Conservation (phyloP, 345 rosid species). For the Brassica rapa region DNA sequence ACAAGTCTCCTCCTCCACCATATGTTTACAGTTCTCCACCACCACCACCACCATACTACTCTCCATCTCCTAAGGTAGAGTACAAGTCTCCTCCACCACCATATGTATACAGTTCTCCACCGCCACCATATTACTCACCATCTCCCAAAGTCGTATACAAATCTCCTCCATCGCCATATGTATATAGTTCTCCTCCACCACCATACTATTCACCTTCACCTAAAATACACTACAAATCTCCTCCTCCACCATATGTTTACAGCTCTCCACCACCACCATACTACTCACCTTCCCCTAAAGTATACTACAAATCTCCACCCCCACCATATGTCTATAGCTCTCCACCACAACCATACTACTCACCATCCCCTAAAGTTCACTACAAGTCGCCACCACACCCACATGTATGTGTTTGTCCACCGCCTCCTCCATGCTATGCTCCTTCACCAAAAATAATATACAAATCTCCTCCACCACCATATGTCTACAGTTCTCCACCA, state of each 20-base stretch:
- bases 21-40: conserved; percentile 20
- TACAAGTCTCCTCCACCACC: conserved; percentile 20
- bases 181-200: conserved; percentile 24
- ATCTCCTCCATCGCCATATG: conserved; percentile 14
- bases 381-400: conserved; percentile 19
- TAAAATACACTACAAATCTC: conserved; percentile 3
- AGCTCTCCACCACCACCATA: conserved; percentile 23
- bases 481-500: background rate
- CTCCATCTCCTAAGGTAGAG: background rate
- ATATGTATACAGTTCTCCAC: conserved; percentile 7
- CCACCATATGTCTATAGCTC: conserved; percentile 9
- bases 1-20: conserved; percentile 17
- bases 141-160: background rate
- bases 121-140: conserved; percentile 12
- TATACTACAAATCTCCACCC: background rate
- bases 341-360: conserved; percentile 22
- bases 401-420: background rate
- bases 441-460: background rate
- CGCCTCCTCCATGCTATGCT: conserved; percentile 2
- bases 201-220: background rate
- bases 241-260: conserved; percentile 17
- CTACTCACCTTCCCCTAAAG: background rate
- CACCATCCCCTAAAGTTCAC: background rate
- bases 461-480: background rate
- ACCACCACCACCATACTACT: conserved; percentile 18